Evolutionary conservation across 2,329 filamentous ascomycete genomes (phyloP), one percentile per base, ranked within the genome.

Genomic region (Aspergillus jensenii): DNA sequence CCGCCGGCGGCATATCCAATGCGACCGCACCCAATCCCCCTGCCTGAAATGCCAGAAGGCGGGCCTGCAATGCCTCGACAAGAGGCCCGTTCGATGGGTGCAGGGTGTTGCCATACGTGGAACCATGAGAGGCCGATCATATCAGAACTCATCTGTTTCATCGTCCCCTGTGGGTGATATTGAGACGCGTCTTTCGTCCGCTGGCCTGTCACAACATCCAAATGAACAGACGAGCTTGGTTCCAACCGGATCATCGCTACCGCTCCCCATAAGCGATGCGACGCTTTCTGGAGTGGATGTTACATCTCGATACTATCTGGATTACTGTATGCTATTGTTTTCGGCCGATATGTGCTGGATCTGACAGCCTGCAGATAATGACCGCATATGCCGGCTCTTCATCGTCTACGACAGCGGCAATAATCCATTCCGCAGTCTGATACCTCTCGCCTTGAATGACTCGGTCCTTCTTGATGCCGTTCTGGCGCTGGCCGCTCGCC

Each of bases 21-120:
- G 72, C 57, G 70, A 73, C 52, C 68, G 62, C 51, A 63, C 68
- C 5, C 53, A 62, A 14, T 49, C 54, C 1, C 72, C 72, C 6
- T 75, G 72, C 49, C 55, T 50, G 25, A 75, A 75, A 63, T 75
- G 72, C 47, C 48, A 65, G 39, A 74, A 70, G 40, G 67, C 67
- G 9, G 72, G 70, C 3, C 31, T 74, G 8, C 66, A 74, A 64
- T 75, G 72, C 46, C 63, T 67, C 33, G 67, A 71, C 35, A 69
- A 68, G 58, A 62, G 72, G 19, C 72, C 72, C 5, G 47, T 73
- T 3, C 59, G 70, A 63, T 75, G 72, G 72, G 72, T 74, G 4
- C 65, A 71, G 46, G 72, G 72, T 6, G 68, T 73, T n/a, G 69
- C 69, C 6, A 69, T 73, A 49, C 72, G 72, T 9, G 71, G 72